Evolutionary conservation across 2,329 filamentous ascomycete species (phyloP).

Genomic region (Penicillium digitatum): DNA sequence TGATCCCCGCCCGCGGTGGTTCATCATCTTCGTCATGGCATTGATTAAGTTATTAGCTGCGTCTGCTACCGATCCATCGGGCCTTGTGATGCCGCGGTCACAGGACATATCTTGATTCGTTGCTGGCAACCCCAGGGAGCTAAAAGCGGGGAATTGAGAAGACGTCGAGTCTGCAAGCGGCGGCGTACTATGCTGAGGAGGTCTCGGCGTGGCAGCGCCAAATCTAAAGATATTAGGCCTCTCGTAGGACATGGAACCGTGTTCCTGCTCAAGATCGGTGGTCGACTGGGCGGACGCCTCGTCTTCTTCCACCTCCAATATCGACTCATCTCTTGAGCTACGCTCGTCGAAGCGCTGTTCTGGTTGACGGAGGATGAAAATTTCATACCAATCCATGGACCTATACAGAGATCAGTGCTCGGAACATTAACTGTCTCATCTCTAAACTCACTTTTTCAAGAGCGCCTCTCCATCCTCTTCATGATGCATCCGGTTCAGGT

Average conservation of each 20-base stretch:
- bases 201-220: conserved; percentile 1
- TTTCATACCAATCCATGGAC: conserved; percentile 36
- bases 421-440: neutral
- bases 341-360: conserved; percentile 15
- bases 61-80: conserved; percentile 26
- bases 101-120: neutral
- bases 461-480: conserved; percentile 45
- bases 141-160: conserved; percentile 1
- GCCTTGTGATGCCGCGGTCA: conserved; percentile 11
- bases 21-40: conserved; percentile 34
- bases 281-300: conserved; percentile 5
- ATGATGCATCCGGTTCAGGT: conserved; percentile 66
- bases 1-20: conserved; percentile 22
- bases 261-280: conserved; percentile 11
- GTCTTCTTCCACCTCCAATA: conserved; percentile 17
- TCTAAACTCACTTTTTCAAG: conserved; percentile 45
- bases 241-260: neutral
- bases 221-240: conserved; percentile 1
- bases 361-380: conserved; percentile 21
- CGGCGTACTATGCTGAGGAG: neutral
- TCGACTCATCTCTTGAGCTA: conserved; percentile 14
- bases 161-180: neutral
- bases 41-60: conserved; percentile 33
- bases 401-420: conserved; percentile 9
- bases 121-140: neutral